Evolutionary conservation across 768 basidiomycete genomes (phyloP).

Genomic region (Albatrellus ellisii): DNA sequence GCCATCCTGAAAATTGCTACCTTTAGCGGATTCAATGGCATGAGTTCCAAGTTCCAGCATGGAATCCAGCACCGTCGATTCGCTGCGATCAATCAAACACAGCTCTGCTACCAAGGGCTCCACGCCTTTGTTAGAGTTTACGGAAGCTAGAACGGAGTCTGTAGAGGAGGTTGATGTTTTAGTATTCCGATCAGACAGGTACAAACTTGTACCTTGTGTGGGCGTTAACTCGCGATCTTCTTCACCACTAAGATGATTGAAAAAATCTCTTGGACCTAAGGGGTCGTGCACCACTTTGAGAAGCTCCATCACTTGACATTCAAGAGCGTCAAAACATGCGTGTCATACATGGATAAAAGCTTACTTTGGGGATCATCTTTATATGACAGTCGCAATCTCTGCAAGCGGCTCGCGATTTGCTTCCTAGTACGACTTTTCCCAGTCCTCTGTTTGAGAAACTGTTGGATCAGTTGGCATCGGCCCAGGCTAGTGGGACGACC

Average conservation of each 20-base stretch:
- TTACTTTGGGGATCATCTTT: constrained; percentile 21
- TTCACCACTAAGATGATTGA: background rate
- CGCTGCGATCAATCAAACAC: too few species aligned
- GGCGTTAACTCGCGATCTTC: background rate
- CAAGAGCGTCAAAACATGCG: background rate
- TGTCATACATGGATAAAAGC: constrained; percentile 8
- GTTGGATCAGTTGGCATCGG: constrained; percentile 27
- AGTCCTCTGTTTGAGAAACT: constrained; percentile 25
- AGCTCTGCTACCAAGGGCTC: too few species aligned
- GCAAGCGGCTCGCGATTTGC: constrained; percentile 28
- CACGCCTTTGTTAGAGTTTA: too few species aligned
- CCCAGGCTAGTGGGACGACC: constrained; percentile 15
- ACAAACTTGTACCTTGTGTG: background rate
- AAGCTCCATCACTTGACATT: background rate
- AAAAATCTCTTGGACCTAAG: background rate
- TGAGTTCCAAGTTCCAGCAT: too few species aligned
- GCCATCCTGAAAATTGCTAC: too few species aligned
- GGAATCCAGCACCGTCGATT: too few species aligned
- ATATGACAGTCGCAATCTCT: constrained; percentile 23
- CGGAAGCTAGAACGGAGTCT: too few species aligned
- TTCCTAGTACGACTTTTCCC: constrained; percentile 26
- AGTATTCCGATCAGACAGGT: too few species aligned
- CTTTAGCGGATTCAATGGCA: too few species aligned
- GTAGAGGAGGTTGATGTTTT: constrained; percentile 1
- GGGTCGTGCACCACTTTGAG: background rate